A percentile compares a stretch with the other conserved stretches of the same genome.
These are phyloP conservation scores for Nothophytophthora sp. DNA, from an alignment of 352 stramenopile species.

Conservation along the genomic window DNA sequence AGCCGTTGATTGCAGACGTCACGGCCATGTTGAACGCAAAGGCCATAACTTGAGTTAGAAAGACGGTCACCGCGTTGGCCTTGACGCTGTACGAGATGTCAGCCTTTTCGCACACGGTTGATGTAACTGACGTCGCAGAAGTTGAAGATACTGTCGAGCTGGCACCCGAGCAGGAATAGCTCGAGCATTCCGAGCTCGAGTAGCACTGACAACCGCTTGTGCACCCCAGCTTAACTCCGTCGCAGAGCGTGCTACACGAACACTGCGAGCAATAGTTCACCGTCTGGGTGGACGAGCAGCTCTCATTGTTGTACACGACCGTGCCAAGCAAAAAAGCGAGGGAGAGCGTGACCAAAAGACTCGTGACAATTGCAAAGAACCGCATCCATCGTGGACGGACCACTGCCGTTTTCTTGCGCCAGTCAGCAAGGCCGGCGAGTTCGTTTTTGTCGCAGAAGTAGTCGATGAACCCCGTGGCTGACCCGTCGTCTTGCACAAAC, in stretches of 20 bases:
- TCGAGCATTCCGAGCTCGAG: background rate
- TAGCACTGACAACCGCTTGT: constrained; percentile 4
- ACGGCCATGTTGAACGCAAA: constrained; percentile 5
- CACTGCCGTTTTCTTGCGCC: constrained; percentile 4
- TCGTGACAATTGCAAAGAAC: constrained; percentile 2
- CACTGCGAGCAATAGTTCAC: constrained; percentile 1
- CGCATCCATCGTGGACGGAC: constrained; percentile 5
- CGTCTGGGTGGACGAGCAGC: constrained; percentile 1
- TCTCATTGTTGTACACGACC: constrained; percentile 23
- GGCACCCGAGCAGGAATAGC: background rate
- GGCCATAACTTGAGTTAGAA: constrained; percentile 5
- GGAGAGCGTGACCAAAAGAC: constrained; percentile 11
- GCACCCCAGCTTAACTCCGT: constrained; percentile 1
- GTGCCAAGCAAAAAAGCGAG: constrained; percentile 15
- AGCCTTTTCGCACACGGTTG: background rate
- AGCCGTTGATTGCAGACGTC: constrained; percentile 1
- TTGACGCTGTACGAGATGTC: constrained; percentile 1
- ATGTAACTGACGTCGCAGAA: background rate
- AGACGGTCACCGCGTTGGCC: constrained; percentile 7
- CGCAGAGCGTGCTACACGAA: constrained; percentile 4
- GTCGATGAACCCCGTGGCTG: constrained; percentile 5
- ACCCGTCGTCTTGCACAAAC: constrained; percentile 9
- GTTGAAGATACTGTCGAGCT: background rate
- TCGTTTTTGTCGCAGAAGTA: constrained; percentile 18
- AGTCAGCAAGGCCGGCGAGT: constrained; percentile 11